Conservation (phyloP, 164 flowering plant species). For the Stephania cephalantha region DNA sequence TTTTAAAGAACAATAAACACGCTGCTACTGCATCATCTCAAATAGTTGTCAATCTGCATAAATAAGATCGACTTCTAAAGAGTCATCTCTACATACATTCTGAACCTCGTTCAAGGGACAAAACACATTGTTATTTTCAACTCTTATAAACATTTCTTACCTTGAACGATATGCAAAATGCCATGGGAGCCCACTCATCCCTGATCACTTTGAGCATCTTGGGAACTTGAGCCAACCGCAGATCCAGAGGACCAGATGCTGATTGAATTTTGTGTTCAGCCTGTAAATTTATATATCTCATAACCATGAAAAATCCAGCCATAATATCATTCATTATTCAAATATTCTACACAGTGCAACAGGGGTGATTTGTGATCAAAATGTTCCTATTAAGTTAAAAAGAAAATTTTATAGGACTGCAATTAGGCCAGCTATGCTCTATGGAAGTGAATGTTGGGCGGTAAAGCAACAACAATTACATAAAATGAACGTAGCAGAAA, state of each 20-base stretch:
- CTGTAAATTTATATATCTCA: conserved; percentile 26
- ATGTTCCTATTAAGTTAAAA: no score
- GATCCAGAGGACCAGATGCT: conserved; percentile 78
- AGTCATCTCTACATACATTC: neutral
- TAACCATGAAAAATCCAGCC: neutral
- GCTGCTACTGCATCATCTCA: neutral
- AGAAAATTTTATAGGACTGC: no score
- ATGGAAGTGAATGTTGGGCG: no score
- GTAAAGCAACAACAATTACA: no score
- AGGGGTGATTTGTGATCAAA: no score
- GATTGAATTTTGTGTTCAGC: conserved; percentile 93
- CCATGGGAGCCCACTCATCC: conserved; percentile 72
- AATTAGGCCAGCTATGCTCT: no score
- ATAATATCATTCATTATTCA: neutral
- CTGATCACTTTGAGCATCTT: conserved; percentile 80
- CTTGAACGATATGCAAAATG: conserved; percentile 88
- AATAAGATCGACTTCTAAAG: neutral
- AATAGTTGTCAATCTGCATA: neutral
- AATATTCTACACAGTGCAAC: neutral
- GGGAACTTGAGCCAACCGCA: conserved; percentile 82
- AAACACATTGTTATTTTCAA: neutral
- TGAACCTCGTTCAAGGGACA: neutral
- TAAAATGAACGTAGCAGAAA: no score
- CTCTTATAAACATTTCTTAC: conserved; percentile 28
- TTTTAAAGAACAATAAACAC: neutral